These are phyloP conservation scores for Saccharomyces hybrid DNA, from an alignment of 1,139 yeast genomes.

Conservation along the genomic window DNA sequence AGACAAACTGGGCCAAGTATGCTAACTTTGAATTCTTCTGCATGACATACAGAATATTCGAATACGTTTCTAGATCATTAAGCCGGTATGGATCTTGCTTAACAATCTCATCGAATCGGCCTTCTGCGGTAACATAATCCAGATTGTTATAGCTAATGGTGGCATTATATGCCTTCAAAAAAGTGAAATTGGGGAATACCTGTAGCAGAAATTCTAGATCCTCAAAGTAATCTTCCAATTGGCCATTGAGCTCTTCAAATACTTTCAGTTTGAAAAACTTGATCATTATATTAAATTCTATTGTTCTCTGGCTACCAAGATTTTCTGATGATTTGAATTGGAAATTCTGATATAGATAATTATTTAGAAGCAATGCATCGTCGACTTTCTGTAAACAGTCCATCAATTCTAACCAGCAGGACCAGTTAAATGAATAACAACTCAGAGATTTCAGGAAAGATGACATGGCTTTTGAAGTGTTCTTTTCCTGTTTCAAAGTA, in stretches of 20 bases:
- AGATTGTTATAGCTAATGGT: constrained; percentile 70
- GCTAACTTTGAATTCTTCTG: constrained; percentile 81
- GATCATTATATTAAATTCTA: constrained; percentile 43
- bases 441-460: constrained; percentile 47
- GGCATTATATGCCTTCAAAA: constrained; percentile 76
- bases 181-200: constrained; percentile 65
- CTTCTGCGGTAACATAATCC: constrained; percentile 75
- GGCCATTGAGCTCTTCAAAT: constrained; percentile 75
- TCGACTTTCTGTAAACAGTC: constrained; percentile 57
- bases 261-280: constrained; percentile 62
- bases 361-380: constrained; percentile 47
- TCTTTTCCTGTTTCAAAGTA: constrained; percentile 55
- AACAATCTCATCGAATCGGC: constrained; percentile 67
- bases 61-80: constrained; percentile 86
- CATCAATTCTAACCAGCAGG: constrained; percentile 82
- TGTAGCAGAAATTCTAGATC: constrained; percentile 42
- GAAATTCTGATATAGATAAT: constrained; percentile 34
- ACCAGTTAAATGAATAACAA: constrained; percentile 81
- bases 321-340: constrained; percentile 12
- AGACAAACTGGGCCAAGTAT: constrained; percentile 77
- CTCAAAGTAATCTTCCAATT: constrained; percentile 43
- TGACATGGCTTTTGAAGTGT: constrained; percentile 50
- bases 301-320: constrained; percentile 14
- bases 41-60: constrained; percentile 91
- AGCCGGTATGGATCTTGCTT: constrained; percentile 76